phyloP scores from a whole-genome alignment of 352 stramenopile genomes.

The Phytopythium mirpurense region DNA sequence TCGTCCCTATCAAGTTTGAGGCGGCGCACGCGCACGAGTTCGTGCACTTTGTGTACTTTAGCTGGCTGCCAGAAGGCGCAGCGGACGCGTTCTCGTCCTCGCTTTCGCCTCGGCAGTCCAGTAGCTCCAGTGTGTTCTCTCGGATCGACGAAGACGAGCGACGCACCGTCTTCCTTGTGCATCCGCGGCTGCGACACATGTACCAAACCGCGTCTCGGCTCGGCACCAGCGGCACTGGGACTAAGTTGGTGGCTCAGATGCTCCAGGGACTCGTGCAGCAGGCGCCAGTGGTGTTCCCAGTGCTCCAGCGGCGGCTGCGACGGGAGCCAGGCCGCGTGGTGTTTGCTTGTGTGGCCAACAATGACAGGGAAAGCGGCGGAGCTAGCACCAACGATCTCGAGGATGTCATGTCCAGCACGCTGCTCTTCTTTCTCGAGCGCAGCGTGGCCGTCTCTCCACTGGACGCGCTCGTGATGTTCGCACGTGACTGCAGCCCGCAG shows the following conservation, averaged over 20 bases:
- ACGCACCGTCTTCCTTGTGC: slow-evolving; percentile 27
- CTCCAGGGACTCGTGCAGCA: slow-evolving; percentile 39
- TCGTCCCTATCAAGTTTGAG: slow-evolving; percentile 30
- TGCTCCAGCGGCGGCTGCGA: slow-evolving; percentile 42
- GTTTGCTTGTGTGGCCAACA: slow-evolving; percentile 27
- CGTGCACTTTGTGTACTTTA: slow-evolving; percentile 51
- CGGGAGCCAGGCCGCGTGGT: slow-evolving; percentile 31
- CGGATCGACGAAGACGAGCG: slow-evolving; percentile 29
- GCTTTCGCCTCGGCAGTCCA: not conserved
- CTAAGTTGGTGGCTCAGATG: slow-evolving; percentile 3
- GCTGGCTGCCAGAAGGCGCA: slow-evolving; percentile 14
- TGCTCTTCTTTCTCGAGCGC: slow-evolving; percentile 48
- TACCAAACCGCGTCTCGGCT: not conserved
- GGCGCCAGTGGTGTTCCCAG: slow-evolving; percentile 25
- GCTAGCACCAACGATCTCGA: slow-evolving; percentile 15
- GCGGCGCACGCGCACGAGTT: slow-evolving; percentile 30
- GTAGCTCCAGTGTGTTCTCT: not conserved
- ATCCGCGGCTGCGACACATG: slow-evolving; percentile 3
- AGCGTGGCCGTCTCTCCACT: slow-evolving; percentile 19
- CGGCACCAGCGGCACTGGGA: no score
- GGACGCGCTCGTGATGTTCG: slow-evolving; percentile 23
- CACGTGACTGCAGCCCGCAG: slow-evolving; percentile 19
- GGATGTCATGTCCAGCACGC: slow-evolving; percentile 19
- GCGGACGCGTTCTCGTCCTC: not conserved
- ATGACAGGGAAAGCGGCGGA: slow-evolving; percentile 13